A percentile compares a stretch with the other conserved stretches of the same genome.
Evolutionary conservation across 805 yeast genomes (phyloP).

Genomic region (Metschnikowia peoriensis): DNA sequence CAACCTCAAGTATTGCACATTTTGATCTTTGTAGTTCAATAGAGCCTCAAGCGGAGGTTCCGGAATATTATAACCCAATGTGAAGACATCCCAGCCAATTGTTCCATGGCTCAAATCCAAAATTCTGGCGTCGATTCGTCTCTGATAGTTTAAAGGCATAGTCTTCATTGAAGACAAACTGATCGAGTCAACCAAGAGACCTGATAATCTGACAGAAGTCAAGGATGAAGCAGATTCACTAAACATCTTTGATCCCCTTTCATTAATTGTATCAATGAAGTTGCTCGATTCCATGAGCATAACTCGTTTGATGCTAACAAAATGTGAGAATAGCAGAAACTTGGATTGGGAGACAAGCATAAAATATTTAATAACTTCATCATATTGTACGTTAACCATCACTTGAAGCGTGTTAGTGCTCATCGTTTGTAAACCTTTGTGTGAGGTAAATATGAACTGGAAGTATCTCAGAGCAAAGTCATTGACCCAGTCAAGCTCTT

Average conservation of each 20-base stretch:
- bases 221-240: conserved; percentile 61
- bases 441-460: conserved; percentile 27
- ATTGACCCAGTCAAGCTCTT: conserved; percentile 64
- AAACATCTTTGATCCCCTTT: conserved; percentile 52
- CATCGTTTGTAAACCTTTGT: conserved; percentile 35
- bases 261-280: conserved; percentile 64
- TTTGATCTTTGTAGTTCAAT: conserved; percentile 36
- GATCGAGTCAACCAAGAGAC: conserved; percentile 63
- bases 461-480: conserved; percentile 37
- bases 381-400: conserved; percentile 42
- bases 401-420: conserved; percentile 34
- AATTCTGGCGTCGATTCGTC: conserved; percentile 77
- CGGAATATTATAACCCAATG: conserved; percentile 69
- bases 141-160: conserved; percentile 34
- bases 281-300: conserved; percentile 78
- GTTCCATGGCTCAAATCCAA: conserved; percentile 69
- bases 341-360: conserved; percentile 47
- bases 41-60: conserved; percentile 51
- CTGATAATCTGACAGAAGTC: conserved; percentile 64
- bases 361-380: conserved; percentile 52
- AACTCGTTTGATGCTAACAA: conserved; percentile 62
- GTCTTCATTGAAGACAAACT: conserved; percentile 49
- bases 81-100: conserved; percentile 90
- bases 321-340: conserved; percentile 49
- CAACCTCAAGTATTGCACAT: conserved; percentile 58